Percentiles rank a stretch among this genome's conserved stretches.
phyloP scores from a whole-genome alignment of 2,329 filamentous ascomycete species.

The Epichloe bromicola region DNA sequence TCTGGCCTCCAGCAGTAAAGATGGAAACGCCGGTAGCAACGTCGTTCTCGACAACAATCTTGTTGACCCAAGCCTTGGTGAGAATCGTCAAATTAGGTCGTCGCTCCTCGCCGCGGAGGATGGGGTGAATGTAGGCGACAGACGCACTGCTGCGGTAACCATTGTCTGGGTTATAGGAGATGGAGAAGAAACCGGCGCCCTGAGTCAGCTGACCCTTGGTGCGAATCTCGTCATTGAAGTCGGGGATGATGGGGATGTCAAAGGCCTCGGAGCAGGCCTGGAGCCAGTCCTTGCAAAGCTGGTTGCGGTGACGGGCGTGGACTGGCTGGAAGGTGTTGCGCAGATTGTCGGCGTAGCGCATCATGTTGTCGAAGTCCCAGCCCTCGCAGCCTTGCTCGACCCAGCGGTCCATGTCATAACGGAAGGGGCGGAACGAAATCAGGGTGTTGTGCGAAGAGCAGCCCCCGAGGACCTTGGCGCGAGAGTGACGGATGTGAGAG shows the following conservation, averaged over 20 bases:
- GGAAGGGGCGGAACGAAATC: conserved; percentile 83
- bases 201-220: conserved; percentile 58
- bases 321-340: conserved; percentile 86
- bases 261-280: conserved; percentile 65
- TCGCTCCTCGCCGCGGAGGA: conserved; percentile 70
- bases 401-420: conserved; percentile 80
- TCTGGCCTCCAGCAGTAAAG: conserved; percentile 40
- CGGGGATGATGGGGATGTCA: conserved; percentile 65
- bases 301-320: conserved; percentile 72
- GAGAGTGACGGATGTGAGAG: conserved; percentile 81
- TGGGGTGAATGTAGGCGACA: conserved; percentile 87
- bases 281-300: conserved; percentile 86
- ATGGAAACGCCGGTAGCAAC: conserved; percentile 63
- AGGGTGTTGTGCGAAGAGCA: conserved; percentile 92
- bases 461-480: conserved; percentile 87
- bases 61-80: conserved; percentile 79
- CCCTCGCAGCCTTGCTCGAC: conserved; percentile 68
- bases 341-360: conserved; percentile 67
- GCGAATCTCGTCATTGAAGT: conserved; percentile 79
- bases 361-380: conserved; percentile 80
- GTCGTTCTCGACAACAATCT: conserved; percentile 58
- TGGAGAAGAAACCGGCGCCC: conserved; percentile 80
- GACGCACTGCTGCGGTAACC: conserved; percentile 74
- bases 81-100: conserved; percentile 74
- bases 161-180: conserved; percentile 83